Conservation (phyloP, 2,329 filamentous ascomycete genomes). For the Penicillium sp. region DNA sequence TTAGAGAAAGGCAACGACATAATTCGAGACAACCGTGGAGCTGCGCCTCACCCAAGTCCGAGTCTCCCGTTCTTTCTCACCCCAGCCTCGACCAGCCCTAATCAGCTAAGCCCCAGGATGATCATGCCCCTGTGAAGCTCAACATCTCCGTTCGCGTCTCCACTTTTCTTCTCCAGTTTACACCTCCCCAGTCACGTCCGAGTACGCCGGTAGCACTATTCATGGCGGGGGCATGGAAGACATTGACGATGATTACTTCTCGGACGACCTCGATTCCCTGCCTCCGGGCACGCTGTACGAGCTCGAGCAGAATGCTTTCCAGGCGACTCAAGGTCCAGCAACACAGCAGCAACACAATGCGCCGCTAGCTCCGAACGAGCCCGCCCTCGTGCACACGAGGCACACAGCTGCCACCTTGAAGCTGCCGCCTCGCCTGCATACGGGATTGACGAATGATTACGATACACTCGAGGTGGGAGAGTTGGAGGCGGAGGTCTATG, state of each 20-base stretch:
- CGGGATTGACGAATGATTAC: slow-evolving; percentile 49
- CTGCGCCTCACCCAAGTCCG: slow-evolving; percentile 8
- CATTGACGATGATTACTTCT: slow-evolving; percentile 56
- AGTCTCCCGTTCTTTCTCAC: not conserved
- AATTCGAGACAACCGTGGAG: not conserved
- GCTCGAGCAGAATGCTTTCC: slow-evolving; percentile 54
- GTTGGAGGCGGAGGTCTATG: slow-evolving; percentile 51
- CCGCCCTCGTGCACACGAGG: slow-evolving; percentile 14
- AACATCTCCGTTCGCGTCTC: slow-evolving; percentile 4
- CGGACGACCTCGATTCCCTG: slow-evolving; percentile 55
- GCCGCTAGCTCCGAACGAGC: slow-evolving; percentile 19
- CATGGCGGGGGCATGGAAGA: slow-evolving; percentile 56
- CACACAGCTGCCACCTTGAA: slow-evolving; percentile 31
- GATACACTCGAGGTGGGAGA: slow-evolving; percentile 52
- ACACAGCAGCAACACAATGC: slow-evolving; percentile 22
- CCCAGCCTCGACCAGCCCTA: slow-evolving; percentile 2
- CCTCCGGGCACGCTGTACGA: slow-evolving; percentile 50
- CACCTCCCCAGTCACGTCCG: slow-evolving; percentile 1
- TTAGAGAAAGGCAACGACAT: not conserved
- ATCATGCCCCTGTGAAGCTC: slow-evolving; percentile 12
- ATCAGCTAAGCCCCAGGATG: slow-evolving; percentile 11
- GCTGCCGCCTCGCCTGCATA: slow-evolving; percentile 40
- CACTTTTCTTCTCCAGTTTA: slow-evolving; percentile 8
- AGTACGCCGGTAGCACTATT: slow-evolving; percentile 26
- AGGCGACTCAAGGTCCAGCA: slow-evolving; percentile 49